Percentiles rank a stretch among this genome's conserved stretches.
Conservation (phyloP, 305 asterid genomes). For the Solanum hybrid region DNA sequence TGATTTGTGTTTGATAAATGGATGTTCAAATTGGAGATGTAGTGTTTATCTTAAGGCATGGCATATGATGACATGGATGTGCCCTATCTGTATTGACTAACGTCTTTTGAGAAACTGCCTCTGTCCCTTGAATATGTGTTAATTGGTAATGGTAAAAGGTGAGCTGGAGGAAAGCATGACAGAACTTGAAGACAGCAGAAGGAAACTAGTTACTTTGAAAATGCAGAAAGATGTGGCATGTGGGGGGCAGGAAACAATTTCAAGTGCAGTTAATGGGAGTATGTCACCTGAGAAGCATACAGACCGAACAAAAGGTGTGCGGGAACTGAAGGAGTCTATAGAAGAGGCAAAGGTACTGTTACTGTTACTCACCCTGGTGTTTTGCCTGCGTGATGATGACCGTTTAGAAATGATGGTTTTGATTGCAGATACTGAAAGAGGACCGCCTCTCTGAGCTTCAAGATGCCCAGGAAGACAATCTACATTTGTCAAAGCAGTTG, state of each 20-base stretch:
- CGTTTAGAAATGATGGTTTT: slow-evolving; percentile 12
- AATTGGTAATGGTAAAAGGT: slow-evolving; percentile 28
- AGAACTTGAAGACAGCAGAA: slow-evolving; percentile 92
- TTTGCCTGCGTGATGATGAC: slow-evolving; percentile 1
- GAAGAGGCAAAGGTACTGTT: slow-evolving; percentile 71
- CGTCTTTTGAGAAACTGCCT: background rate
- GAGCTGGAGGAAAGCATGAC: slow-evolving; percentile 86
- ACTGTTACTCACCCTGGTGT: slow-evolving; percentile 5
- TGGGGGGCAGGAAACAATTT: slow-evolving; percentile 52
- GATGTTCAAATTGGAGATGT: background rate
- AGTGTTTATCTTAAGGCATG: background rate
- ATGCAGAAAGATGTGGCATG: slow-evolving; percentile 77
- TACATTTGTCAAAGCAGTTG: slow-evolving; percentile 65
- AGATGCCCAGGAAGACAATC: slow-evolving; percentile 77
- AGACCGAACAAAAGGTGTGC: slow-evolving; percentile 58
- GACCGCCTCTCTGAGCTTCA: slow-evolving; percentile 86
- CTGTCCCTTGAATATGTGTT: background rate
- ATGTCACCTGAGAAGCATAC: slow-evolving; percentile 70
- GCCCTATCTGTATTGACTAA: background rate
- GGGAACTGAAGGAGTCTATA: slow-evolving; percentile 62
- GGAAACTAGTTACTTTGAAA: slow-evolving; percentile 66
- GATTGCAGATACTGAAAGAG: slow-evolving; percentile 64
- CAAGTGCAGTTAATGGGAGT: slow-evolving; percentile 59
- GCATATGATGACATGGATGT: background rate
- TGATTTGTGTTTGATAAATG: background rate